phyloP scores from a whole-genome alignment of 2,329 filamentous ascomycete genomes.

The Alternaria triticimaculans region DNA sequence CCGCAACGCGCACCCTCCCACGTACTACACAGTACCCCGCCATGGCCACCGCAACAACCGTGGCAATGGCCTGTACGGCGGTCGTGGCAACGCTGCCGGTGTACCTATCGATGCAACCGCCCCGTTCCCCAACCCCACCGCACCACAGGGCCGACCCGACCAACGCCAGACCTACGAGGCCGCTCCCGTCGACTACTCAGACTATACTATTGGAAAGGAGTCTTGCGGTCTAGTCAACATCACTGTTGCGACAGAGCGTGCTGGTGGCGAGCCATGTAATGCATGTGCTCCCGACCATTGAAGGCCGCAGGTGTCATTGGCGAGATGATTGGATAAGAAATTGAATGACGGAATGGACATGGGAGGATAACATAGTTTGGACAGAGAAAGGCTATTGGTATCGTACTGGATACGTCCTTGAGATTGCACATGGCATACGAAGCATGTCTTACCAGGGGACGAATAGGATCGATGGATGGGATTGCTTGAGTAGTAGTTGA shows the following conservation, averaged over 20 bases:
- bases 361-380: background rate
- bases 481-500: background rate
- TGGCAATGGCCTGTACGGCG: conserved; percentile 35
- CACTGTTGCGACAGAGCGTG: conserved; percentile 1
- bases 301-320: background rate
- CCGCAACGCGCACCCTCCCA: background rate
- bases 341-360: background rate
- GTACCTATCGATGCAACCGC: conserved; percentile 39
- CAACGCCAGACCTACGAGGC: background rate
- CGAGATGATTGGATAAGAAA: background rate
- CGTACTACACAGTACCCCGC: conserved; percentile 4
- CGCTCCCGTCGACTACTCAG: background rate
- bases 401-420: background rate
- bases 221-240: conserved; percentile 9
- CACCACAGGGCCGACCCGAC: conserved; percentile 28
- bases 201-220: conserved; percentile 4
- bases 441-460: background rate
- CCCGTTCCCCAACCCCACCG: conserved; percentile 40
- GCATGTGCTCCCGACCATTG: conserved; percentile 10
- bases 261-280: conserved; percentile 8
- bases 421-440: background rate
- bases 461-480: background rate
- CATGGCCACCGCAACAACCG: conserved; percentile 1
- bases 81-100: conserved; percentile 20
- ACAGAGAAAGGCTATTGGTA: background rate